Percentiles rank a stretch among this genome's conserved stretches.
phyloP scores from a whole-genome alignment of 805 yeast species.

The Ogataea paradorogensis region DNA sequence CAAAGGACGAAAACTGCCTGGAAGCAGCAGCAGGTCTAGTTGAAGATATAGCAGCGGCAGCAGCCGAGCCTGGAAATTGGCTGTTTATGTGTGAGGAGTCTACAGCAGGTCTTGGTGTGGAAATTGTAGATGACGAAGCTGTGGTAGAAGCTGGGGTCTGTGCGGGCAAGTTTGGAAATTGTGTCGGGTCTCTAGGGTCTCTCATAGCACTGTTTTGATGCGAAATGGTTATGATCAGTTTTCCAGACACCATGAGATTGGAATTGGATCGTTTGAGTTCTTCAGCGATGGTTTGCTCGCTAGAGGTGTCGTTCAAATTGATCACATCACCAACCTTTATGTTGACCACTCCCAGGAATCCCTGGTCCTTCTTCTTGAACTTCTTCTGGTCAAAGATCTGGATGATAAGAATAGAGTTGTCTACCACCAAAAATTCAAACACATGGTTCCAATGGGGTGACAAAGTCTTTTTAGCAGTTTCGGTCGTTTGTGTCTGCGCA shows the following conservation, averaged over 20 bases:
- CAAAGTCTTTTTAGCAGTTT: slow-evolving; percentile 87
- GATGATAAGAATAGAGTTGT: slow-evolving; percentile 80
- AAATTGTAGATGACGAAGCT: slow-evolving; percentile 10
- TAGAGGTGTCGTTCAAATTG: slow-evolving; percentile 48
- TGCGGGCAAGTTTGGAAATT: slow-evolving; percentile 17
- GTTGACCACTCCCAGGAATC: slow-evolving; percentile 94
- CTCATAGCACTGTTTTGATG: slow-evolving; percentile 33
- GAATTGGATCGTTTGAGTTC: slow-evolving; percentile 91
- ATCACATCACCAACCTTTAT: slow-evolving; percentile 85
- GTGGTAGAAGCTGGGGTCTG: slow-evolving; percentile 3
- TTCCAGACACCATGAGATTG: slow-evolving; percentile 88
- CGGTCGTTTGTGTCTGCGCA: slow-evolving; percentile 90
- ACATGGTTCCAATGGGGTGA: slow-evolving; percentile 98
- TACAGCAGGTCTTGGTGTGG: slow-evolving; percentile 12
- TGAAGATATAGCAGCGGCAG: slow-evolving; percentile 28
- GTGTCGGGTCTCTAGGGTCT: slow-evolving; percentile 32
- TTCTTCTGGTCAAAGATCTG: slow-evolving; percentile 97
- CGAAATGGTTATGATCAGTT: slow-evolving; percentile 74
- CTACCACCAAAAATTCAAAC: slow-evolving; percentile 72
- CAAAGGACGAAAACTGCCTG: slow-evolving; percentile 86
- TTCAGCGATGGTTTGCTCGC: slow-evolving; percentile 87
- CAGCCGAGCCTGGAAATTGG: slow-evolving; percentile 29
- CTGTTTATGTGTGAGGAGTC: slow-evolving; percentile 14
- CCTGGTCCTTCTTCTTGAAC: slow-evolving; percentile 97
- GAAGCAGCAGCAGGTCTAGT: slow-evolving; percentile 25